Base-by-base conservation (phyloP, 2,329 filamentous ascomycete species). In the Venturiaceae sp. region DNA sequence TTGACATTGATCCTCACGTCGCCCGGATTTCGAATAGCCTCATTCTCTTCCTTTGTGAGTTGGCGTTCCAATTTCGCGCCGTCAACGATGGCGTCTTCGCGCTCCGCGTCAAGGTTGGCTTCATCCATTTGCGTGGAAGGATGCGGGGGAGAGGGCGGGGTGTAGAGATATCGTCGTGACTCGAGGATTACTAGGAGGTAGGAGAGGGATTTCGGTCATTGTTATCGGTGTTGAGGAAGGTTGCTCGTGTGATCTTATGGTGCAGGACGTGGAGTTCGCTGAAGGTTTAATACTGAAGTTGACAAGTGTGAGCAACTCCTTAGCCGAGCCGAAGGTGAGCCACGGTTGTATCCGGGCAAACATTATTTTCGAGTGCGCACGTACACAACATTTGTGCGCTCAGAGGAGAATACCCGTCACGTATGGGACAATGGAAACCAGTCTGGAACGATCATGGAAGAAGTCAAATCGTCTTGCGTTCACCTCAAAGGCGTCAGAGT, bases 1-100 rank as follows among this genome's bases (percentile, higher is more conserved):
- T 91, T 85, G 63, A 97, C 92, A 71, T 99, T 97, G 77, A 99
- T 97, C 74, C 89, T 87, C 67, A 96, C 91, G 14, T 88, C 76
- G 26, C 83, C 83, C 2, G 83, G 83, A 60, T 82, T 80, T 61
- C 76, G 70, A 63, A 80, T 76, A 58, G 76, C 75, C 36, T 55
- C 53, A 21, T 37, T 57, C 23, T 50, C 58, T 33, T 41, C 41
- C 34, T 53, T 60, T 16, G 52, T 59, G 28, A 34, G n/a, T n/a
- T 46, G 34, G 5, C 52, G 36, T 52, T 41, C 50, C 37, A 46
- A 30, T 33, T 39, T 57, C 16, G 55, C 55, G 44, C 55, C 55
- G 19, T 41, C 36, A 32, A 56, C 32, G 9, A 50, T 23, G 23
- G 52, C 52, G 8, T 37, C 34, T 28, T 53, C 52, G 34, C 52